Conservation (phyloP, 176 grass and related monocot genomes). For the Oryza officinalis region DNA sequence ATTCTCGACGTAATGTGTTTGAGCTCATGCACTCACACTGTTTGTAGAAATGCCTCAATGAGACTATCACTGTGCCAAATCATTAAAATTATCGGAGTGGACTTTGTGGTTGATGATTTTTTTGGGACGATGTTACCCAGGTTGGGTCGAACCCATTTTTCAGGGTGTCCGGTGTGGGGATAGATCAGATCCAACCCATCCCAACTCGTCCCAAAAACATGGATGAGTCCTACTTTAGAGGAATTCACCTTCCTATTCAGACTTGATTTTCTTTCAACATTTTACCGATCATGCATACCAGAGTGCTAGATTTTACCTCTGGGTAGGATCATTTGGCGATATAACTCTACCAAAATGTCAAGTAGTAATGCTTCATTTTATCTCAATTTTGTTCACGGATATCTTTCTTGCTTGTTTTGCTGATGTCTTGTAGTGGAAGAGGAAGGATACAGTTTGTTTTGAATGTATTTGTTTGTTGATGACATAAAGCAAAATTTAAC, state of each 20-base stretch:
- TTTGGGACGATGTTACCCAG: neutral
- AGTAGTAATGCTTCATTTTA: neutral
- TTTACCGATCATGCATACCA: neutral
- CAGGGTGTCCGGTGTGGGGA: too few species aligned
- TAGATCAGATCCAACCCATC: too few species aligned
- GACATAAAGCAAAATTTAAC: neutral
- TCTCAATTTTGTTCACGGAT: neutral
- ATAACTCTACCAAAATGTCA: neutral
- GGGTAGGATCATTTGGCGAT: neutral
- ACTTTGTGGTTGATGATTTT: neutral
- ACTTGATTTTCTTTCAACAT: neutral
- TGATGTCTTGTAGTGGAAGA: constrained; percentile 19
- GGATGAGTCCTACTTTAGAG: neutral
- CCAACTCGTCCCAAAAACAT: too few species aligned
- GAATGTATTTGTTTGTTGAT: neutral
- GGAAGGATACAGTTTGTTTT: neutral
- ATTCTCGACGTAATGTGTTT: neutral
- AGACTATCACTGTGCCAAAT: neutral
- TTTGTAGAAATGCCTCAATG: constrained; percentile 43
- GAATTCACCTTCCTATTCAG: neutral
- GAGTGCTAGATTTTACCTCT: neutral
- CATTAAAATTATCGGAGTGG: neutral
- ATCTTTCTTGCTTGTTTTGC: neutral
- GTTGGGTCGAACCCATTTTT: too few species aligned
- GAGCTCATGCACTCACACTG: neutral